Base-by-base conservation (phyloP, 139 green algal genomes). In the Mesotaenium endlicherianum region DNA sequence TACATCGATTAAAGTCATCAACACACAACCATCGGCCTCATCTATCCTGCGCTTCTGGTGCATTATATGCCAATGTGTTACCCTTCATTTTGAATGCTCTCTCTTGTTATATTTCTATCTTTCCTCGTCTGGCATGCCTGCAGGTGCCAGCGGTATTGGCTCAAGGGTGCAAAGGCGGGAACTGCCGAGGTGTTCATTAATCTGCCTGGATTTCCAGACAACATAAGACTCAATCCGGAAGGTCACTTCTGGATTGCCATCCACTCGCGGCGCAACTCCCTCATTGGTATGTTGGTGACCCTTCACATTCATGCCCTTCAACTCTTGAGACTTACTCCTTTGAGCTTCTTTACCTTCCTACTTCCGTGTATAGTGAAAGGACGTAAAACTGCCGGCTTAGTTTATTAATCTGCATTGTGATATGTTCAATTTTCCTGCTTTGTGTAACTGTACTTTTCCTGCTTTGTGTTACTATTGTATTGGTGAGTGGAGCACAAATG, bases 111-210 rank as follows among this genome's bases (percentile, higher is more conserved):
- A n/a, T n/a, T n/a, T n/a, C n/a, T n/a, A n/a, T n/a, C n/a, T n/a
- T n/a, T n/a, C n/a, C n/a, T n/a, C n/a, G n/a, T n/a, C n/a, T n/a
- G n/a, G n/a, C n/a, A n/a, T n/a, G n/a, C 38, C 31, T 57, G 42
- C 81, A 87, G 81, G 20, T 47, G 43, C 8, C 60, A 64, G 11
- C 82, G 82, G 2, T 88, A 87, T 34, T 88, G 82, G 82, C 69
- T 88, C 14, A 88, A 58, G 42, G 82, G 82, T 42, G 36, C 81
- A 26, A 88, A 88, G 53, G 82, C 80, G 31, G 67, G 75, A 38
- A 88, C 26, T 14, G 34, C 38, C 20, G 81, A 87, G 42, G 74
- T 85, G 14, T 77, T 87, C 11, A 75, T 47, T 6, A 39, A 85
- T 20, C 74, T 87, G 44, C 81, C 81, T 3, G 81, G 81, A 26